Evolutionary conservation across 2,329 filamentous ascomycete genomes (phyloP).

Genomic region (Penicillium frequentans): DNA sequence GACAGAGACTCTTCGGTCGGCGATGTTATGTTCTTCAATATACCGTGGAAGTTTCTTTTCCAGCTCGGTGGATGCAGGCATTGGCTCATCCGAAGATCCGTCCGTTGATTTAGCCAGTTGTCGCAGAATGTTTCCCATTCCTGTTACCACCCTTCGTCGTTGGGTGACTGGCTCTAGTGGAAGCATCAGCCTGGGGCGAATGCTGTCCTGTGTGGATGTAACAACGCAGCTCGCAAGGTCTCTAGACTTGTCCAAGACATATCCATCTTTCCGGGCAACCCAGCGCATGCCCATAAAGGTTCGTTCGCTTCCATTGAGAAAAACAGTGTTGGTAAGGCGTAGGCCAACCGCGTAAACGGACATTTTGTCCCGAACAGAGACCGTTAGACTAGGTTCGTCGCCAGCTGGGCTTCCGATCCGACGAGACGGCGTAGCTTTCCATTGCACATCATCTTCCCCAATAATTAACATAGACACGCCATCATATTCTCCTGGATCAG

Average conservation of each 20-base stretch:
- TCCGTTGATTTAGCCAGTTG: constrained; percentile 38
- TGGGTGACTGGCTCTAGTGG: constrained; percentile 39
- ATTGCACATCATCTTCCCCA: constrained; percentile 25
- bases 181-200: constrained; percentile 26
- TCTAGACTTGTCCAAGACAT: constrained; percentile 25
- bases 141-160: constrained; percentile 38
- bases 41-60: constrained; percentile 44
- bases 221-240: constrained; percentile 36
- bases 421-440: constrained; percentile 29
- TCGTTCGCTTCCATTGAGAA: constrained; percentile 42
- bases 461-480: constrained; percentile 37
- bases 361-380: constrained; percentile 21
- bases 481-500: constrained; percentile 24
- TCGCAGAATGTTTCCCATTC: constrained; percentile 46
- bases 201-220: constrained; percentile 12
- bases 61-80: constrained; percentile 43
- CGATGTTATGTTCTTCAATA: constrained; percentile 38
- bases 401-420: constrained; percentile 29
- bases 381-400: constrained; percentile 35
- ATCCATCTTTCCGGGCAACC: constrained; percentile 23
- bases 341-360: constrained; percentile 37
- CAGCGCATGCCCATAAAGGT: constrained; percentile 41
- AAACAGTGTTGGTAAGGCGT: constrained; percentile 44
- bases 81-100: constrained; percentile 26
- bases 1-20: constrained; percentile 39